Evolutionary conservation across 441 rosid genomes (phyloP).

Genomic region (Jatropha podagrica): DNA sequence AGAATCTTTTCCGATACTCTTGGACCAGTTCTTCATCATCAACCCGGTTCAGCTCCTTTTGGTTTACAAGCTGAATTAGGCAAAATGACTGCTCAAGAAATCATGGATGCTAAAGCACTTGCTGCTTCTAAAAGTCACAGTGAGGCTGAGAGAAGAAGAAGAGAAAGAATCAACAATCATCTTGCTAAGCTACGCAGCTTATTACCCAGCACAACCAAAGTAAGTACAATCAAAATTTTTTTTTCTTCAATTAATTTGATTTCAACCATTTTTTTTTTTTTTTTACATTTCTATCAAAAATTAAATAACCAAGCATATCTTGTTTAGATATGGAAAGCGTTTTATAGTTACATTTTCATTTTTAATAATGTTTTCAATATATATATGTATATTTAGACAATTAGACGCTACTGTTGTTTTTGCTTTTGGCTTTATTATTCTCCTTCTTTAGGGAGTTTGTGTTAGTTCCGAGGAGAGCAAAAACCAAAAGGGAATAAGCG

Average conservation of each 20-base stretch:
- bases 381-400: no score
- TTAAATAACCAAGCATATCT: no score
- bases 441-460: conserved; percentile 27
- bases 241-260: background rate
- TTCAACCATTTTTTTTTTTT: background rate
- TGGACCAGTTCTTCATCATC: conserved; percentile 69
- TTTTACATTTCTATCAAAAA: no score
- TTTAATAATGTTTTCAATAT: background rate
- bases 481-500: conserved; percentile 40
- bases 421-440: conserved; percentile 27
- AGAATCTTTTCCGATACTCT: conserved; percentile 77
- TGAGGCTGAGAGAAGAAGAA: conserved; percentile 91
- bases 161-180: conserved; percentile 95
- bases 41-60: conserved; percentile 65
- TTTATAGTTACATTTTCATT: conserved; percentile 13
- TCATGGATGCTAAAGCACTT: conserved; percentile 96
- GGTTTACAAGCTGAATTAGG: conserved; percentile 81
- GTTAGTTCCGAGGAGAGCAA: conserved; percentile 61
- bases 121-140: conserved; percentile 98
- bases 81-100: conserved; percentile 90
- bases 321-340: conserved; percentile 8
- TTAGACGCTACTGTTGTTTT: conserved; percentile 1
- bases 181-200: conserved; percentile 90
- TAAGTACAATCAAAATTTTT: conserved; percentile 40
- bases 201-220: conserved; percentile 94